Base-by-base conservation (phyloP, 495 filamentous ascomycete species). In the Xeromyces bisporus region DNA sequence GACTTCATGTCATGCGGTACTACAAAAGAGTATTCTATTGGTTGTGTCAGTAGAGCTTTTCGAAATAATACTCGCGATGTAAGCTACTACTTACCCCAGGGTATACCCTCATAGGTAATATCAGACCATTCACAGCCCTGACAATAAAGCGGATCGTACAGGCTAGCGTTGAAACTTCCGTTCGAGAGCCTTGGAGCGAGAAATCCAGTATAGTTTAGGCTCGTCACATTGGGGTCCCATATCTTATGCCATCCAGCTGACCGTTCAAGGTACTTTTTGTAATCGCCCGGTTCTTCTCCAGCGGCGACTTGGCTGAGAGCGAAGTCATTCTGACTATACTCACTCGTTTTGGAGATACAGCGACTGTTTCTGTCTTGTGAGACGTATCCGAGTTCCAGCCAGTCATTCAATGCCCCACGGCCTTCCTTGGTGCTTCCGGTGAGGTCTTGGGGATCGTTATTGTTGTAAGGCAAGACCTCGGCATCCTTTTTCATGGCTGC, bases 271-370 rank as follows among this genome's bases (percentile, higher is more conserved):
- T 83, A 83, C 35, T 67, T 77, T 4, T 50, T 17, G 4, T 62
- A 56, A 32, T 80, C 75, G 0, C 52, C 51, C 0, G 32, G 27
- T 20, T 66, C 65, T 4, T 56, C 62, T 0, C 77, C 75, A 10
- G 48, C 56, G 6, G 57, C 59, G 14, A 64, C 53, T 31, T 61
- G 54, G 21, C 57, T 52, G 12, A 84, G 50, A 0, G 55, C 62
- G 37, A 82, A 82, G 42, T 84, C 78, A 41, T 84, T 80, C 29
- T 52, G 49, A 3, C 72, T 50, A 35, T 82, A 84, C 46, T 82
- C 78, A 3, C 78, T 62, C 1, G 76, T 73, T 2, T 77, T 55
- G 9, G 64, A 71, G 11, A 80, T 75, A 0, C 73, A 67, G 6
- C 78, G 65, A 5, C 53, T 56, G 40, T 58, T 80, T 15, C 46